Evolutionary conservation across 73 alveolate species (phyloP), one percentile per base, ranked within the genome.

Genomic region (Paramecium tetraurelia): DNA sequence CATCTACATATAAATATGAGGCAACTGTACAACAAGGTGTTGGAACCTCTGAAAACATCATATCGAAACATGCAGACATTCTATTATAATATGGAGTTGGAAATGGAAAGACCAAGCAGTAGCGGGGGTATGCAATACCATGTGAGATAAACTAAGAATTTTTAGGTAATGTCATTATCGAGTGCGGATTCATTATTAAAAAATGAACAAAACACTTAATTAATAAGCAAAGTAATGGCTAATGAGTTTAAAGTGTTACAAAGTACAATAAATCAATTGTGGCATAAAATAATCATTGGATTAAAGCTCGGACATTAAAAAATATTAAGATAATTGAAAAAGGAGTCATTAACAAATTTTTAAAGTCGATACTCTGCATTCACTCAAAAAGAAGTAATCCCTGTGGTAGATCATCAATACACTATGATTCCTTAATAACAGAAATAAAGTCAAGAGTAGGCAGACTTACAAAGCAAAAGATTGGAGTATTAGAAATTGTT

Each of bases 331-430:
- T 80, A 40, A 44, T 16, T 80, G 7, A 80, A 80, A 10, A 80
- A 80, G 6, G 90, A 80, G 12, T 44, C 76, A 11, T 80, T 80
- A 44, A 35, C 29, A 1, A 80, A 80, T 44, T 80, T 41, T 80
- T 44, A 40, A 18, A 31, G 7, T 31, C 18, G 90, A 48, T 80
- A 40, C 27, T 18, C 90, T 2, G 76, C 90, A 41, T 80, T 80
- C 43, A 80, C 90, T 22, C 7, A 40, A 80, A 80, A 80, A 48
- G 90, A 80, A 80, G 22, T 48, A 0, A 80, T 80, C 10, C 90
- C 90, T 20, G 90, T 80, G 11, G 90, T 80, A 20, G 90, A 80
- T 80, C 90, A 80, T 80, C 27, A 41, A 22, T 80, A 80, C 18
- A 80, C 90, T 6, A 80, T 48, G 70, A 48, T 80, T 11, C 75